A percentile compares a stretch with the other conserved stretches of the same genome.
phyloP scores from a whole-genome alignment of 1,139 yeast species.

The Schwanniomyces etchellsii region DNA sequence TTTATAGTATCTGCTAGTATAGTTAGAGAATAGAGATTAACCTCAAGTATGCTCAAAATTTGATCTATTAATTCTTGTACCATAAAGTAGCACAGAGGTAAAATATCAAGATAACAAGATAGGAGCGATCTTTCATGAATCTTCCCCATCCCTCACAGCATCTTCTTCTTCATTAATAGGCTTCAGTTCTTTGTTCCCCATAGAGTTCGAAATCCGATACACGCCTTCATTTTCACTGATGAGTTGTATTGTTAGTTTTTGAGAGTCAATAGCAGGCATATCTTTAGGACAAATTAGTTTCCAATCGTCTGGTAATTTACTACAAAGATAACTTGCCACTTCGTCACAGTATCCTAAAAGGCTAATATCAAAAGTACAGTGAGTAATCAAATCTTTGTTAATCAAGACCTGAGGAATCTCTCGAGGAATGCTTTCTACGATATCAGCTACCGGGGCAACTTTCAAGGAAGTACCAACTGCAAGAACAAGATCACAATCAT shows the following conservation, averaged over 20 bases:
- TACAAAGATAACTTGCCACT: conserved; percentile 62
- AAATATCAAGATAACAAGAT: no score
- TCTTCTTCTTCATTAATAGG: no score
- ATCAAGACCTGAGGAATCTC: conserved; percentile 76
- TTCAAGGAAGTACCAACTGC: conserved; percentile 89
- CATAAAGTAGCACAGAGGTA: no score
- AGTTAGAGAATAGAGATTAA: no score
- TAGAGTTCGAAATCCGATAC: conserved; percentile 11
- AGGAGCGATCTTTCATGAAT: no score
- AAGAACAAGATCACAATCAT: conserved; percentile 68
- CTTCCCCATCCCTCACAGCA: no score
- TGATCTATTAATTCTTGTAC: no score
- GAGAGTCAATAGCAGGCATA: no score
- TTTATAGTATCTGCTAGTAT: no score
- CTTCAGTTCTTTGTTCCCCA: no score
- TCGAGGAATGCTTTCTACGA: conserved; percentile 64
- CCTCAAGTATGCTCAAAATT: no score
- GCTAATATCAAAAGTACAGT: conserved; percentile 74
- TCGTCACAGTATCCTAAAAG: conserved; percentile 84
- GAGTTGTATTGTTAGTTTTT: conserved; percentile 13
- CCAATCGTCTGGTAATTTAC: conserved; percentile 52
- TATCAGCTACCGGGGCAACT: conserved; percentile 89
- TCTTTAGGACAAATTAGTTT: conserved; percentile 48
- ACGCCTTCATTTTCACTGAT: conserved; percentile 20
- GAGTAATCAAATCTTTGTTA: conserved; percentile 73